These are phyloP conservation scores for Botrytis hyacinthi DNA, from an alignment of 2,329 filamentous ascomycete genomes.

Conservation along the genomic window DNA sequence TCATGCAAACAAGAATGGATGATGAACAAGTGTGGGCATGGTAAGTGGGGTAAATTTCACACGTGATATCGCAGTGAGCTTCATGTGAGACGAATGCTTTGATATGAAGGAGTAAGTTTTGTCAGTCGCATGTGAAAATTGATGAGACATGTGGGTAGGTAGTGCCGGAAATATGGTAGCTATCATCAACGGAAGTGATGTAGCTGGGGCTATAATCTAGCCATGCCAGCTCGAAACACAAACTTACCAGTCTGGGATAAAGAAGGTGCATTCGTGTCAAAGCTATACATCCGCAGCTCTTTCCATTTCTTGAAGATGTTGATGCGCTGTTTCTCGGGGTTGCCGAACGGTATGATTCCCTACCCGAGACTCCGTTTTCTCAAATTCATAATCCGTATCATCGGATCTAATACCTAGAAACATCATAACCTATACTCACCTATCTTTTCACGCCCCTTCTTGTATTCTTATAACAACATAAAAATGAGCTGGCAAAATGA, in stretches of 20 bases:
- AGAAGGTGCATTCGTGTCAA: neutral
- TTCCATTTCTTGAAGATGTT: neutral
- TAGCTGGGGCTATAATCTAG: neutral
- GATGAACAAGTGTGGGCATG: neutral
- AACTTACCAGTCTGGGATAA: neutral
- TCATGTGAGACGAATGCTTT: neutral
- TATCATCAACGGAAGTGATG: neutral
- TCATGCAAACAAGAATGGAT: neutral
- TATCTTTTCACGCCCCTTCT: slow-evolving; percentile 5
- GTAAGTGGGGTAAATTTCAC: slow-evolving; percentile 6
- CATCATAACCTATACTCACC: slow-evolving; percentile 7
- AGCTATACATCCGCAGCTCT: neutral
- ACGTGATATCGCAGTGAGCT: slow-evolving; percentile 2
- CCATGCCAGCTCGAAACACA: neutral
- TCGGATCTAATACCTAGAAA: slow-evolving; percentile 8
- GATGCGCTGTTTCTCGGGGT: neutral
- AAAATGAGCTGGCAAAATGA: slow-evolving; percentile 16
- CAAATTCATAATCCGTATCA: neutral
- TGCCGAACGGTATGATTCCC: neutral
- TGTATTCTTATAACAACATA: neutral
- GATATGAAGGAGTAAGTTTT: neutral
- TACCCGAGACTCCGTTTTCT: neutral
- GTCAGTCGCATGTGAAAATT: neutral
- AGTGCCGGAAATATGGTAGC: neutral
- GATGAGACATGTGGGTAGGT: neutral